Percentiles rank a stretch among this genome's conserved stretches.
These are phyloP conservation scores for Beauveria bassiana DNA, from an alignment of 2,329 filamentous ascomycete genomes.

Conservation along the genomic window DNA sequence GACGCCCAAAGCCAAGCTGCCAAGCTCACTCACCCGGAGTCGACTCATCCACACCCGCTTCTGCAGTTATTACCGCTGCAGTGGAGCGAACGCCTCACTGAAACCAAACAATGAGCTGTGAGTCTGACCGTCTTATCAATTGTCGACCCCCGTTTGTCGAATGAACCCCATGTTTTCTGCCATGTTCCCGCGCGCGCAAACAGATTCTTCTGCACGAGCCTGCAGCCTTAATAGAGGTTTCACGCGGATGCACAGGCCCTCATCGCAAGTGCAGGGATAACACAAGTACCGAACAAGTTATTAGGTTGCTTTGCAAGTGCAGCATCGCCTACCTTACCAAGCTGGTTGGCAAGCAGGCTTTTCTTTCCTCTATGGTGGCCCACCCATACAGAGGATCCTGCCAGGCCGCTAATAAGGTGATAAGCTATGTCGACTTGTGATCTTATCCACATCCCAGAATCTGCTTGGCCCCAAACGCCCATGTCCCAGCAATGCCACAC, in stretches of 20 bases:
- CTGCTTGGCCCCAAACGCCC: background rate
- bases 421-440: background rate
- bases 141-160: background rate
- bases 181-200: background rate
- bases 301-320: too few species aligned
- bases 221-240: background rate
- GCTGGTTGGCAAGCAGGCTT: background rate
- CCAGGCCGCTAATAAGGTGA: background rate
- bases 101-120: conserved; percentile 8
- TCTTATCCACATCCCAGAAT: background rate
- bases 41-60: background rate
- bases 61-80: background rate
- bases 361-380: background rate
- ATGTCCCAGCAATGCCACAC: background rate
- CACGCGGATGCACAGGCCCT: background rate
- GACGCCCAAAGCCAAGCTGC: background rate
- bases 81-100: background rate
- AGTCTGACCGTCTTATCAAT: background rate
- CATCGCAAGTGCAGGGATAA: background rate
- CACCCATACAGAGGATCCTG: background rate
- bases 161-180: background rate
- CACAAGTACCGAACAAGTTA: background rate
- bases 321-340: too few species aligned
- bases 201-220: background rate
- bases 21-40: background rate